Conservation (phyloP, 2,329 filamentous ascomycete species). For the Epichloe gansuensis region DNA sequence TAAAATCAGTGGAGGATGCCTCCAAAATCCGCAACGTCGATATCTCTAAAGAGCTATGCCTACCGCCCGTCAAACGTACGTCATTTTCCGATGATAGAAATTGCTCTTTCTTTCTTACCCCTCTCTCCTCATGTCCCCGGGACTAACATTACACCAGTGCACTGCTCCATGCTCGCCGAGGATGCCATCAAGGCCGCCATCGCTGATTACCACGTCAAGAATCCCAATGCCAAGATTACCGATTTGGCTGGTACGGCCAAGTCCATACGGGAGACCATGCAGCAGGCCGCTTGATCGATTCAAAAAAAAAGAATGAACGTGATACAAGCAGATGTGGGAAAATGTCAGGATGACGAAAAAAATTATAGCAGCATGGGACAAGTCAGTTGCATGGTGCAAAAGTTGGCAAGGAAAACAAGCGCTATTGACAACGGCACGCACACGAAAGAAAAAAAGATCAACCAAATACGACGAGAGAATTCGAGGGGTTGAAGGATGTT, state of each 20-base stretch:
- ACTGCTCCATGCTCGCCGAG: slow-evolving; percentile 86
- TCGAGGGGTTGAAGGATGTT: too few relatives aligned
- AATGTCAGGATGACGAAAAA: background rate
- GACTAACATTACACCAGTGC: slow-evolving; percentile 41
- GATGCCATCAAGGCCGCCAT: slow-evolving; percentile 88
- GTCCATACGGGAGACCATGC: slow-evolving; percentile 13
- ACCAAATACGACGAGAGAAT: too few relatives aligned
- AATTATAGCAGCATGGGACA: background rate
- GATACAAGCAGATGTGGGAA: background rate
- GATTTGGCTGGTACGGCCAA: slow-evolving; percentile 62
- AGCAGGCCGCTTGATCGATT: slow-evolving; percentile 5
- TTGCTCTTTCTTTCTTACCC: slow-evolving; percentile 10
- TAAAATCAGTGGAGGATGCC: slow-evolving; percentile 61
- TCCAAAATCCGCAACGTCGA: slow-evolving; percentile 90
- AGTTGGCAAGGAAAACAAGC: background rate
- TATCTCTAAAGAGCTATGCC: slow-evolving; percentile 89
- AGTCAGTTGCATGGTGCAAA: background rate
- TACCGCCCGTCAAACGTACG: slow-evolving; percentile 78
- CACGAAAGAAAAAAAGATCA: too few relatives aligned
- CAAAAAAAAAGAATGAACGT: slow-evolving; percentile 5
- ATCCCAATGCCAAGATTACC: slow-evolving; percentile 40
- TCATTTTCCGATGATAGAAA: slow-evolving; percentile 13
- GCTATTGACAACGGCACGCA: background rate
- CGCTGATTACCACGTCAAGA: slow-evolving; percentile 81
- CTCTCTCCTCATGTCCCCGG: slow-evolving; percentile 8